These are phyloP conservation scores for Mycena kentingensis DNA, from an alignment of 768 basidiomycete genomes.

Conservation along the genomic window DNA sequence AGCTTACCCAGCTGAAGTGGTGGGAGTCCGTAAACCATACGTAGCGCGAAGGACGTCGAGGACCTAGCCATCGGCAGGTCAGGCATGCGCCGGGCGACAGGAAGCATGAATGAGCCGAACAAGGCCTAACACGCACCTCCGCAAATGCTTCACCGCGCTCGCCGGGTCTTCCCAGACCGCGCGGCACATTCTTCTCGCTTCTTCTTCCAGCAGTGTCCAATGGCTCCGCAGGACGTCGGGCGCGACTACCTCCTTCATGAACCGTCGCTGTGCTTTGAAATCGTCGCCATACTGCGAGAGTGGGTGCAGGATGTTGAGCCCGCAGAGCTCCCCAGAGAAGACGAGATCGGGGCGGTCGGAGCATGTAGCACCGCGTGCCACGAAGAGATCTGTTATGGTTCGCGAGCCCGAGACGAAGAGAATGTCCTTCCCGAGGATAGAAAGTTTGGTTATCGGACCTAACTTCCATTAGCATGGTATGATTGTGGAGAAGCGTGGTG, in stretches of 20 bases:
- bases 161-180: neutral
- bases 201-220: neutral
- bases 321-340: neutral
- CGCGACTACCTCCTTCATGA: conserved; percentile 1
- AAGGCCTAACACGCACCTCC: neutral
- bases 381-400: neutral
- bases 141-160: neutral
- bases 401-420: neutral
- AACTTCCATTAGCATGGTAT: neutral
- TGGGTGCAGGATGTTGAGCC: neutral
- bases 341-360: neutral
- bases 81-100: no score
- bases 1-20: neutral
- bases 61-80: no score
- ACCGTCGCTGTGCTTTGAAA: neutral
- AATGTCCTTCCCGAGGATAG: conserved; percentile 1
- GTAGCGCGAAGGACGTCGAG: neutral
- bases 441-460: neutral
- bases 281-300: neutral
- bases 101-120: neutral
- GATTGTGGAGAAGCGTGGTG: neutral
- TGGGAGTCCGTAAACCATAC: conserved; percentile 1
- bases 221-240: neutral
- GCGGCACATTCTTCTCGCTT: neutral
- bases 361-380: neutral